Evolutionary conservation across 192 early-diverging fungal genomes (phyloP).

Genomic region (Backusella morwellensis): DNA sequence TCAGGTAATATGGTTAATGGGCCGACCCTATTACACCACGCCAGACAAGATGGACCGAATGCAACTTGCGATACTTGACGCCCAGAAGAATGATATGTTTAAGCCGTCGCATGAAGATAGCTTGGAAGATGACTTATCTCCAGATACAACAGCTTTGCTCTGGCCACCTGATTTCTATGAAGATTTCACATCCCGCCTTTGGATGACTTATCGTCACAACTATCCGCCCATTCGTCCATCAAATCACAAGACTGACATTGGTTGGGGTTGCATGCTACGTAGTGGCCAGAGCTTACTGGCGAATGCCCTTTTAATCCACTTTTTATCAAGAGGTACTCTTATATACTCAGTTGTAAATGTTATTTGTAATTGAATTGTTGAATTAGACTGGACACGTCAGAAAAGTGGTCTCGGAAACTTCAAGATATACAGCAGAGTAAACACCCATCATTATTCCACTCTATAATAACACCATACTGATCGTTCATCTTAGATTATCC

Average conservation of each 20-base stretch:
- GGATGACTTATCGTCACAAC: constrained; percentile 91
- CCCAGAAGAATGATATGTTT: constrained; percentile 27
- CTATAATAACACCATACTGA: not conserved
- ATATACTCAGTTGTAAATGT: constrained; percentile 13
- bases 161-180: constrained; percentile 57
- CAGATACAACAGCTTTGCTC: constrained; percentile 19
- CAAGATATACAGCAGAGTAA: constrained; percentile 46
- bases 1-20: constrained; percentile 29
- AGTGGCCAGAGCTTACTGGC: constrained; percentile 92
- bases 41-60: constrained; percentile 4
- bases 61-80: constrained; percentile 27
- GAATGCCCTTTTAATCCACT: constrained; percentile 73
- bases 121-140: not conserved
- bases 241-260: constrained; percentile 80
- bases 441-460: not conserved
- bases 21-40: constrained; percentile 29
- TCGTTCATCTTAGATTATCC: constrained; percentile 19
- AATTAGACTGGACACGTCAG: constrained; percentile 48
- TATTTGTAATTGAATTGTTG: not conserved
- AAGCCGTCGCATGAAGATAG: not conserved
- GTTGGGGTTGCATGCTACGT: constrained; percentile 98
- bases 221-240: constrained; percentile 82
- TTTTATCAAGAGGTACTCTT: constrained; percentile 72
- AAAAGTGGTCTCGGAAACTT: constrained; percentile 33
- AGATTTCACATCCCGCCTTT: constrained; percentile 84